Percentiles rank a stretch among this genome's conserved stretches.
Evolutionary conservation across 2,329 filamentous ascomycete species (phyloP).

Genomic region (Raffaelea albimanens): DNA sequence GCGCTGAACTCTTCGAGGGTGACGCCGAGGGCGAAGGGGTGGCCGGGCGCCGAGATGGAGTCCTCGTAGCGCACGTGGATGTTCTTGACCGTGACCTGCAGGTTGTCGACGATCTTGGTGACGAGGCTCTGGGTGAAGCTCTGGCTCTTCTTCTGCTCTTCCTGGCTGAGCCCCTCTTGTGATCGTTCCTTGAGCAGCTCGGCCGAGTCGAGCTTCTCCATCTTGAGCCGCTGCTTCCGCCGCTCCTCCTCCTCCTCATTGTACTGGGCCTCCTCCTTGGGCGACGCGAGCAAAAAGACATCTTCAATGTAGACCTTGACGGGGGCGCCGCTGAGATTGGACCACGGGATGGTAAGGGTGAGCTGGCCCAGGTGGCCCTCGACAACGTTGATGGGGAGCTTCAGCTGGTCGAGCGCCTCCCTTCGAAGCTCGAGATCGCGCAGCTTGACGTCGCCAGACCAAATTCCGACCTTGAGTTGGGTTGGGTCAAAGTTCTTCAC

Average conservation of each 20-base stretch:
- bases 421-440: constrained; percentile 83
- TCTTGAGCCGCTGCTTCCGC: constrained; percentile 83
- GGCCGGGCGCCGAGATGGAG: constrained; percentile 85
- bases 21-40: constrained; percentile 87
- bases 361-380: constrained; percentile 90
- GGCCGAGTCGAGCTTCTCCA: constrained; percentile 95
- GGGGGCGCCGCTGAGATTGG: constrained; percentile 86
- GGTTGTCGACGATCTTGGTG: constrained; percentile 95
- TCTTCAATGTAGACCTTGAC: constrained; percentile 94
- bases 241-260: constrained; percentile 86
- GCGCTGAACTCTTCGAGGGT: constrained; percentile 96
- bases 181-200: constrained; percentile 89
- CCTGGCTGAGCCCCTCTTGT: constrained; percentile 83
- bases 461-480: constrained; percentile 97
- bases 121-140: constrained; percentile 93
- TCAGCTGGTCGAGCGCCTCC: constrained; percentile 94
- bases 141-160: constrained; percentile 96
- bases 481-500: constrained; percentile 98
- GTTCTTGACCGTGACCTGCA: constrained; percentile 96
- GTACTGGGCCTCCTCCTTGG: constrained; percentile 90
- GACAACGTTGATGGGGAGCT: constrained; percentile 90
- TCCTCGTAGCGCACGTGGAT: constrained; percentile 98
- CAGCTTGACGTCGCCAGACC: constrained; percentile 96
- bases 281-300: constrained; percentile 89
- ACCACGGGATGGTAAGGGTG: constrained; percentile 93